Conservation (phyloP, 495 filamentous ascomycete species). For the Talaromyces trachyspermus region DNA sequence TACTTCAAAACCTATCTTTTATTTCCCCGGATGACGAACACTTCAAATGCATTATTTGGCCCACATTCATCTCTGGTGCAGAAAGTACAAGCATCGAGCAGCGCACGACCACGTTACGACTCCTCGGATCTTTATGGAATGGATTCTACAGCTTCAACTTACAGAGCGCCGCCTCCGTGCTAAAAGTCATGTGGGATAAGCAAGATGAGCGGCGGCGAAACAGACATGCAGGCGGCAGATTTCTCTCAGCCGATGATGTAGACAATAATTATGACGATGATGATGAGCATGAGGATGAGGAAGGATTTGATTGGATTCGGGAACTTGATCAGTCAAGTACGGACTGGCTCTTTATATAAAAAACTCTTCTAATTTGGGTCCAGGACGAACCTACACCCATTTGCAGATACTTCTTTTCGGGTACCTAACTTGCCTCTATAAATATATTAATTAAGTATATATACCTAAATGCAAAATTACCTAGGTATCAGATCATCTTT, state of each 20-base stretch:
- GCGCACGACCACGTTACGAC: slow-evolving; percentile 29
- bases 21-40: slow-evolving; percentile 33
- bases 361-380: neutral
- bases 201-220: slow-evolving; percentile 20
- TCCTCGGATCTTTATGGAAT: slow-evolving; percentile 30
- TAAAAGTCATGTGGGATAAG: slow-evolving; percentile 42
- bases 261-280: too few species aligned
- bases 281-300: slow-evolving; percentile 20
- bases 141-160: slow-evolving; percentile 38
- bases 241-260: neutral
- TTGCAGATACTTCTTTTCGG: slow-evolving; percentile 19
- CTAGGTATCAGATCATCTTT: too few species aligned
- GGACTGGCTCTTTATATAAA: slow-evolving; percentile 42
- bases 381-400: too few species aligned
- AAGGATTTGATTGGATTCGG: slow-evolving; percentile 40
- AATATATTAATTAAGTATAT: too few species aligned
- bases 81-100: slow-evolving; percentile 31
- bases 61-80: slow-evolving; percentile 40
- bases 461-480: too few species aligned
- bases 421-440: too few species aligned
- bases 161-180: slow-evolving; percentile 39
- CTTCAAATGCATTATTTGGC: slow-evolving; percentile 45
- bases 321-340: slow-evolving; percentile 36
- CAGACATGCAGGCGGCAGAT: neutral
- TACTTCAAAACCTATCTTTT: slow-evolving; percentile 31